phyloP scores from a whole-genome alignment of 176 grass and related monocot species.

The Oryza glumipatula region DNA sequence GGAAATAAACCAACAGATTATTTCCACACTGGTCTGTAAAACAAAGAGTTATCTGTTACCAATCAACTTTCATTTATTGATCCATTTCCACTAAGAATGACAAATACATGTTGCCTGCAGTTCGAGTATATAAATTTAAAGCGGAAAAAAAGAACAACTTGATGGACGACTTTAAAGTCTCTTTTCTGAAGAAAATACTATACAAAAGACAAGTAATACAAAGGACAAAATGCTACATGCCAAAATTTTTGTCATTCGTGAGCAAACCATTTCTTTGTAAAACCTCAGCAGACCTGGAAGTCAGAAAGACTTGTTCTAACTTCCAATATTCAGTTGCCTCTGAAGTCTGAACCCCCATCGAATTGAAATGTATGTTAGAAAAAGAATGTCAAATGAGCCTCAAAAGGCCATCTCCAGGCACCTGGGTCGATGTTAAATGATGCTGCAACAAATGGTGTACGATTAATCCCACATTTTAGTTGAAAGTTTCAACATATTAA shows the following conservation, averaged over 20 bases:
- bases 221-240: conserved; percentile 21
- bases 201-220: conserved; percentile 29
- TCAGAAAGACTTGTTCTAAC: not conserved
- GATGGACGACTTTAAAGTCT: not conserved
- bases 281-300: conserved; percentile 17
- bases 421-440: conserved; percentile 33
- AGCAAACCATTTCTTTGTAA: conserved; percentile 3
- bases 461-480: conserved; percentile 28
- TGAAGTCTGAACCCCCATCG: not conserved
- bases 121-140: conserved; percentile 6
- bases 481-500: conserved; percentile 21
- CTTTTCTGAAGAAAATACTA: conserved; percentile 26
- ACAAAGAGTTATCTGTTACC: not conserved
- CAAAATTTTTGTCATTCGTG: conserved; percentile 21
- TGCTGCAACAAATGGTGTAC: conserved; percentile 38
- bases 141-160: not conserved
- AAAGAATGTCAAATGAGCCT: conserved; percentile 46
- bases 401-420: conserved; percentile 30
- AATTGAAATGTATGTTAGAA: conserved; percentile 50
- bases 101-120: not conserved
- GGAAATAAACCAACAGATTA: not conserved
- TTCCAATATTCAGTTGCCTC: conserved; percentile 11
- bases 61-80: not conserved
- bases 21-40: not conserved
- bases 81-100: not conserved